Percentiles rank a stretch among this genome's conserved stretches.
phyloP scores from a whole-genome alignment of 2,329 filamentous ascomycete genomes.

The Apiospora pterosperma region DNA sequence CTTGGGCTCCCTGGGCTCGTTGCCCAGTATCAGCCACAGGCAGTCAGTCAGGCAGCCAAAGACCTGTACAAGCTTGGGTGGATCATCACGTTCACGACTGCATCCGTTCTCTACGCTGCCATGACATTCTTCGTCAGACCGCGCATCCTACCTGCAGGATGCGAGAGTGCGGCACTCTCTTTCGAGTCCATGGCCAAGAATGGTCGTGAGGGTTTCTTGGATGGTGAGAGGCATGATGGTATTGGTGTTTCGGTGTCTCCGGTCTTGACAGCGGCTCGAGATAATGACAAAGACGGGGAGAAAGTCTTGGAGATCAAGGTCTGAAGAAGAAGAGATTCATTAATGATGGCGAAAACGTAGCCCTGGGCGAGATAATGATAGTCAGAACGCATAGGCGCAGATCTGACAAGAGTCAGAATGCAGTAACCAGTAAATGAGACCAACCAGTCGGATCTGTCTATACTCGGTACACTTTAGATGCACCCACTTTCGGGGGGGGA shows the following conservation, averaged over 20 bases:
- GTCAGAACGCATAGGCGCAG: background rate
- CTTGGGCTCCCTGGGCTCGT: conserved; percentile 31
- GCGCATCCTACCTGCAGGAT: background rate
- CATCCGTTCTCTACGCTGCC: background rate
- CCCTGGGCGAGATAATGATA: too few species aligned
- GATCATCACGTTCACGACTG: conserved; percentile 6
- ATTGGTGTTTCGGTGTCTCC: background rate
- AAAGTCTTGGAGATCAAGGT: background rate
- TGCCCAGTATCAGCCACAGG: conserved; percentile 25
- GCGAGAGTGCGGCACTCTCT: background rate
- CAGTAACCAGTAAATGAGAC: too few species aligned
- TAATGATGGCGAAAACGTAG: too few species aligned
- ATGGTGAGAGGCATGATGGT: conserved; percentile 4
- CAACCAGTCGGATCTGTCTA: too few species aligned
- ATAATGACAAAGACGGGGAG: background rate
- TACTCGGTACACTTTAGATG: too few species aligned
- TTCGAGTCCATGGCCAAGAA: conserved; percentile 7
- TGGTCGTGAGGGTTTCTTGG: conserved; percentile 6
- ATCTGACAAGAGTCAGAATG: background rate
- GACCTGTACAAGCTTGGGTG: conserved; percentile 31
- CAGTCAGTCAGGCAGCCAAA: conserved; percentile 25
- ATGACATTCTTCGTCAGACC: background rate
- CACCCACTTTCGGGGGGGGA: background rate
- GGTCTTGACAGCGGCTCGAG: background rate
- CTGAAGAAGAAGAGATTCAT: background rate